These are phyloP conservation scores for Elsinoe arachidis DNA, from an alignment of 2,329 filamentous ascomycete genomes.

Conservation along the genomic window DNA sequence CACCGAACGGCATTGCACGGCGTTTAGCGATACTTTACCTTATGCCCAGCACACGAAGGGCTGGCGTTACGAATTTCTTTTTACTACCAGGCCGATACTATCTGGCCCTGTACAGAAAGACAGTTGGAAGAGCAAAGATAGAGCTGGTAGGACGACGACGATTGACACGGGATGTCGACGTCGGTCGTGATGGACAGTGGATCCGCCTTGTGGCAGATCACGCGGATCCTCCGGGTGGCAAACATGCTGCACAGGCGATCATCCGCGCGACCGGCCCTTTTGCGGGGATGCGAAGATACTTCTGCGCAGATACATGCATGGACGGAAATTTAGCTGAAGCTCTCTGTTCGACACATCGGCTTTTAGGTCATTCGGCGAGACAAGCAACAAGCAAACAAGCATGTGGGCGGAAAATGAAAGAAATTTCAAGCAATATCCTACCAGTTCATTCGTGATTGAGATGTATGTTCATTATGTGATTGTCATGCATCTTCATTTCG, in stretches of 20 bases:
- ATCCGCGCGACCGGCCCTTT: not conserved
- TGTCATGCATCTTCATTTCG: no score
- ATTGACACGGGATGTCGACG: not conserved
- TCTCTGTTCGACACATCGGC: constrained; percentile 6
- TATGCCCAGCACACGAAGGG: constrained; percentile 3
- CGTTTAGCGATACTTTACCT: constrained; percentile 1
- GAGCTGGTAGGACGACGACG: not conserved
- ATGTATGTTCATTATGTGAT: no score
- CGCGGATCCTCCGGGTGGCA: constrained; percentile 1
- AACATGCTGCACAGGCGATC: not conserved
- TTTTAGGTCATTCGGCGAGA: constrained; percentile 7
- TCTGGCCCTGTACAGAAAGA: not conserved
- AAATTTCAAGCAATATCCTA: not conserved
- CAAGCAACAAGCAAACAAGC: not conserved
- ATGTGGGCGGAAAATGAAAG: not conserved
- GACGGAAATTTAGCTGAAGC: not conserved
- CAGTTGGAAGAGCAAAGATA: not conserved
- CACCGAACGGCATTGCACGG: constrained; percentile 6
- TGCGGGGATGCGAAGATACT: not conserved
- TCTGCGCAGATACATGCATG: not conserved
- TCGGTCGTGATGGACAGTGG: not conserved
- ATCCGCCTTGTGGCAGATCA: not conserved
- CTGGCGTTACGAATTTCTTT: constrained; percentile 11
- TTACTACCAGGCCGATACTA: not conserved
- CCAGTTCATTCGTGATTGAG: no score